A percentile compares a stretch with the other conserved stretches of the same genome.
Evolutionary conservation across 441 rosid genomes (phyloP).

Genomic region (Mallotus japonicus): DNA sequence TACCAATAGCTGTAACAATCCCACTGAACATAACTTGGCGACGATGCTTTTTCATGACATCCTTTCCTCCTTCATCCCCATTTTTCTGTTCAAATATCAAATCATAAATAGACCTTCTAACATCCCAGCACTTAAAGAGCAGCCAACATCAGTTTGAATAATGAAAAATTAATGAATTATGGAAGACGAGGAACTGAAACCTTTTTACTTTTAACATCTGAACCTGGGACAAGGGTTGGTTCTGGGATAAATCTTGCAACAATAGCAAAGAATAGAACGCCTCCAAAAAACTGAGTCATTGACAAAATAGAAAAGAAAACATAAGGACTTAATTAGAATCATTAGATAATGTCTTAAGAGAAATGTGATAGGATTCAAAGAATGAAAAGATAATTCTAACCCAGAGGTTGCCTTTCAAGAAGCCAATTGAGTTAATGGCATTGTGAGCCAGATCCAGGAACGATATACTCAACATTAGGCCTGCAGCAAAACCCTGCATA

Average conservation of each 20-base stretch:
- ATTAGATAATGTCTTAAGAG: slow-evolving; percentile 13
- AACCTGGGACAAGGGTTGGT: slow-evolving; percentile 58
- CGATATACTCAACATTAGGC: slow-evolving; percentile 96
- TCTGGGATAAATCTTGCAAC: slow-evolving; percentile 91
- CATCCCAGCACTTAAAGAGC: slow-evolving; percentile 13
- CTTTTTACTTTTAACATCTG: slow-evolving; percentile 73
- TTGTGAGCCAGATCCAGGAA: slow-evolving; percentile 97
- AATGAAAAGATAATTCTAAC: slow-evolving; percentile 45
- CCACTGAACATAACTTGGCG: slow-evolving; percentile 96
- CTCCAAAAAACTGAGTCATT: slow-evolving; percentile 79
- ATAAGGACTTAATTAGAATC: slow-evolving; percentile 15
- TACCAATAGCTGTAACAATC: slow-evolving; percentile 91
- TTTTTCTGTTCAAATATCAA: slow-evolving; percentile 50
- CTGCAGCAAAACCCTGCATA: slow-evolving; percentile 96
- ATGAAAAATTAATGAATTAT: slow-evolving; percentile 10
- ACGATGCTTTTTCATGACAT: slow-evolving; percentile 81
- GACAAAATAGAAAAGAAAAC: slow-evolving; percentile 32
- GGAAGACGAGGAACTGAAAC: slow-evolving; percentile 30
- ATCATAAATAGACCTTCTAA: slow-evolving; percentile 24
- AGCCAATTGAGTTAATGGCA: slow-evolving; percentile 94
- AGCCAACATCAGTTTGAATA: not conserved
- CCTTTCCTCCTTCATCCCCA: slow-evolving; percentile 78
- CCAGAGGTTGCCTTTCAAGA: slow-evolving; percentile 95
- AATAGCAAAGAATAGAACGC: slow-evolving; percentile 87
- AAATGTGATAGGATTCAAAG: slow-evolving; percentile 13